Evolutionary conservation across 2,329 filamentous ascomycete genomes (phyloP), one percentile per base, ranked within the genome.

Genomic region (Curvularia sp.): DNA sequence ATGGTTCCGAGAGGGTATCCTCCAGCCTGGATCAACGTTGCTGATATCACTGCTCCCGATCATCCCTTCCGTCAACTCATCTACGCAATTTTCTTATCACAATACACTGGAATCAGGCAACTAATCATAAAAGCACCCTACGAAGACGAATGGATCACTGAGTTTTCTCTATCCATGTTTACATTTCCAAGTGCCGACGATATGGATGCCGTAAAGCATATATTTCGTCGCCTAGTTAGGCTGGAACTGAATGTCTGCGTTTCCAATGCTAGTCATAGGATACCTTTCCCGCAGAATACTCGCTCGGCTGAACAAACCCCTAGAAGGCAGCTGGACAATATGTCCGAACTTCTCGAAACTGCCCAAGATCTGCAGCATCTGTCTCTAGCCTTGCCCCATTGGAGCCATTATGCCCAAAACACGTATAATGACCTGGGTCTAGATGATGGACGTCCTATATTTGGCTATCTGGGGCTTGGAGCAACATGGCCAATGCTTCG

Each of bases 1-100:
- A 41, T 74, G 3, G 43, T 74, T n/a, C 68, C 70, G 8, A 49
- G 57, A 49, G 59, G 56, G 18, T 46, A 18, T 21, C 13, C 27
- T n/a, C 50, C 54, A 0, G 15, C n/a, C 10, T 3, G 30, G 6
- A 5, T 23, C 3, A 1, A 21, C n/a, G 13, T 18, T 1, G 38
- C 19, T 19, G 38, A 49, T 1, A 49, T 43, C 12, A 55, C 57
- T 25, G 15, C 19, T 1, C 39, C 47, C 1, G 46, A 69, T 7
- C 67, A 71, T 34, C 67, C 70, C 10, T 68, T 74, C 45, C 70
- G 71, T 49, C 64, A 69, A 28, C 53, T 75, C 1, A 69, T 75
- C 25, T 67, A 62, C 0, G 73, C 70, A 2, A 36, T 74, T 5
- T 67, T 63, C 45, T 4, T 63, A 9, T 47, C 67, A 5, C 53